A percentile compares a stretch with the other conserved stretches of the same genome.
These are phyloP conservation scores for Phanerochaete sordida DNA, from an alignment of 768 basidiomycete genomes.

Conservation along the genomic window DNA sequence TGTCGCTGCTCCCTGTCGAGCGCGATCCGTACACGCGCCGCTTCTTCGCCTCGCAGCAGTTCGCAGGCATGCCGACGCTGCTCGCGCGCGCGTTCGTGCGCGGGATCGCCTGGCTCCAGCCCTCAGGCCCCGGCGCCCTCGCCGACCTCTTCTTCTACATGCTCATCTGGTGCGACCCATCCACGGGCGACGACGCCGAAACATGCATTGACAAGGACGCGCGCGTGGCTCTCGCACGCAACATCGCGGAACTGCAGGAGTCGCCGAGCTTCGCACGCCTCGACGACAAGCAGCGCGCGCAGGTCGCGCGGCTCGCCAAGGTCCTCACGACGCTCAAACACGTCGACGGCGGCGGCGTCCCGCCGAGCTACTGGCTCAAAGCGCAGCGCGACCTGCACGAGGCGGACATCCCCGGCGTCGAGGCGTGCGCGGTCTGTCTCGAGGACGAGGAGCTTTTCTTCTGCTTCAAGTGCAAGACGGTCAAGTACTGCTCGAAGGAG, in stretches of 20 bases:
- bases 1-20: not conserved
- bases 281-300: not conserved
- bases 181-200: not conserved
- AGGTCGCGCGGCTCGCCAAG: not conserved
- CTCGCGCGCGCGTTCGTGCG: conserved; percentile 2
- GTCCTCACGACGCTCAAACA: not conserved
- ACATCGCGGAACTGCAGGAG: not conserved
- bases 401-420: not conserved
- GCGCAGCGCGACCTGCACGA: not conserved
- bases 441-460: not conserved
- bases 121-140: not conserved
- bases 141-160: not conserved
- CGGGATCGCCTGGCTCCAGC: not conserved
- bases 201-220: not conserved
- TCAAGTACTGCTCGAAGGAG: not conserved
- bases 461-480: conserved; percentile 7
- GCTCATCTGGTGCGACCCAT: conserved; percentile 2
- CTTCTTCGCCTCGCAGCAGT: not conserved
- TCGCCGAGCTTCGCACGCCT: not conserved
- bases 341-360: not conserved
- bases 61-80: not conserved
- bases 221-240: not conserved
- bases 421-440: not conserved
- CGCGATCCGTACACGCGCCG: not conserved
- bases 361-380: not conserved